phyloP scores from a whole-genome alignment of 2,329 filamentous ascomycete genomes.

The Gnomoniopsis smithogilvyi region DNA sequence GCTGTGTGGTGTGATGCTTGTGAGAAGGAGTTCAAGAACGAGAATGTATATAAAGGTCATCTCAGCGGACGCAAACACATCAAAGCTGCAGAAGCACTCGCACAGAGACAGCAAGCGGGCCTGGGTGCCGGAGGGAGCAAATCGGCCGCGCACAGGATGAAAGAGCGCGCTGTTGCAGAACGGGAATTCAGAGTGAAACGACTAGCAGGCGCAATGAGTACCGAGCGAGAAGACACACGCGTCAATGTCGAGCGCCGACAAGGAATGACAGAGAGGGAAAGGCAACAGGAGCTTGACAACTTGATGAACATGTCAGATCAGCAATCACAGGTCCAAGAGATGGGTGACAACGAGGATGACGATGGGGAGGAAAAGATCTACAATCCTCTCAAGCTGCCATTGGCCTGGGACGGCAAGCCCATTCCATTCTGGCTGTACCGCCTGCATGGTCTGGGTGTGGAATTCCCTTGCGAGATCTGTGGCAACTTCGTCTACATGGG shows the following conservation, averaged over 20 bases:
- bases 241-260: conserved; percentile 95
- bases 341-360: conserved; percentile 66
- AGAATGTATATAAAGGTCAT: conserved; percentile 90
- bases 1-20: conserved; percentile 89
- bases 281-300: conserved; percentile 89
- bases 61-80: conserved; percentile 90
- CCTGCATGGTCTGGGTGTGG: conserved; percentile 88
- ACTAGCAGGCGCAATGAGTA: conserved; percentile 77
- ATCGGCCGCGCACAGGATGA: conserved; percentile 36
- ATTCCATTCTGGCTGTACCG: conserved; percentile 99
- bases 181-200: conserved; percentile 81
- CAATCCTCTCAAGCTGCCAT: conserved; percentile 91
- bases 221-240: conserved; percentile 82
- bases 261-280: conserved; percentile 95
- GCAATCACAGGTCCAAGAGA: conserved; percentile 38
- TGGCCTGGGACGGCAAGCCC: conserved; percentile 98
- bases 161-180: conserved; percentile 87
- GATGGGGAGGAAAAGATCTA: conserved; percentile 88
- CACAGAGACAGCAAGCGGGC: conserved; percentile 41
- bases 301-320: conserved; percentile 62
- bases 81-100: conserved; percentile 70
- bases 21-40: conserved; percentile 91
- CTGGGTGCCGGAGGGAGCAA: conserved; percentile 15
- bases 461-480: conserved; percentile 94
- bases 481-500: conserved; percentile 99